A percentile compares a stretch with the other conserved stretches of the same genome.
phyloP scores from a whole-genome alignment of 1,139 yeast species.

The Blastobotrys ciferrii region DNA sequence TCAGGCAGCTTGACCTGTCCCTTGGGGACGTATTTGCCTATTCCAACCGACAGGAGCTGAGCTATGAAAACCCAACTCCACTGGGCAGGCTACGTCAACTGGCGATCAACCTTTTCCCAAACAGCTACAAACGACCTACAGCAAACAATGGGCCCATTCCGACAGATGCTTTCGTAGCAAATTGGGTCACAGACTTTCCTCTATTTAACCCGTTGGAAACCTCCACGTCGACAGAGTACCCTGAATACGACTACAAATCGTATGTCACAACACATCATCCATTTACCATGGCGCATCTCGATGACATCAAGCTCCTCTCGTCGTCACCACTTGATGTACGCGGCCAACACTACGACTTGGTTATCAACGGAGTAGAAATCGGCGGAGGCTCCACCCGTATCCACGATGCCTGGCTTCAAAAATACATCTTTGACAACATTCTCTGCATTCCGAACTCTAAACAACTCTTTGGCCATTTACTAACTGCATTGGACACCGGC shows the following conservation, averaged over 20 bases:
- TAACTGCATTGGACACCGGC: conserved; percentile 80
- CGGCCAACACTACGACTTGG: conserved; percentile 96
- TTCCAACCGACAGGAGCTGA: conserved; percentile 59
- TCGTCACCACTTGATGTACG: conserved; percentile 59
- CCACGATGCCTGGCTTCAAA: conserved; percentile 79
- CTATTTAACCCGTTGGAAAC: conserved; percentile 64
- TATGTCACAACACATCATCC: conserved; percentile 90
- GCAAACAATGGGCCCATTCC: conserved; percentile 17
- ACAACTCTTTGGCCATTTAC: conserved; percentile 78
- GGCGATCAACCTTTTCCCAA: conserved; percentile 55
- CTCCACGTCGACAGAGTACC: conserved; percentile 44
- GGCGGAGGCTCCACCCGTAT: conserved; percentile 98
- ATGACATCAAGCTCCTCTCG: conserved; percentile 59
- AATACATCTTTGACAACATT: conserved; percentile 47
- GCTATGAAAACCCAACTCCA: conserved; percentile 95
- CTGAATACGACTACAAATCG: conserved; percentile 50
- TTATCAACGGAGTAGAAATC: conserved; percentile 88
- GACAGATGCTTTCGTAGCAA: conserved; percentile 52
- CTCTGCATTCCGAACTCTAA: conserved; percentile 46
- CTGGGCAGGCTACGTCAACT: conserved; percentile 81
- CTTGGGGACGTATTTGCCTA: conserved; percentile 77
- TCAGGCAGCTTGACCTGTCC: conserved; percentile 33
- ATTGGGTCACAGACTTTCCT: conserved; percentile 92
- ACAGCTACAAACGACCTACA: conserved; percentile 47
- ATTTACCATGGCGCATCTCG: conserved; percentile 82